phyloP scores from a whole-genome alignment of 139 green algal genomes.

The Chlorella vulgaris region DNA sequence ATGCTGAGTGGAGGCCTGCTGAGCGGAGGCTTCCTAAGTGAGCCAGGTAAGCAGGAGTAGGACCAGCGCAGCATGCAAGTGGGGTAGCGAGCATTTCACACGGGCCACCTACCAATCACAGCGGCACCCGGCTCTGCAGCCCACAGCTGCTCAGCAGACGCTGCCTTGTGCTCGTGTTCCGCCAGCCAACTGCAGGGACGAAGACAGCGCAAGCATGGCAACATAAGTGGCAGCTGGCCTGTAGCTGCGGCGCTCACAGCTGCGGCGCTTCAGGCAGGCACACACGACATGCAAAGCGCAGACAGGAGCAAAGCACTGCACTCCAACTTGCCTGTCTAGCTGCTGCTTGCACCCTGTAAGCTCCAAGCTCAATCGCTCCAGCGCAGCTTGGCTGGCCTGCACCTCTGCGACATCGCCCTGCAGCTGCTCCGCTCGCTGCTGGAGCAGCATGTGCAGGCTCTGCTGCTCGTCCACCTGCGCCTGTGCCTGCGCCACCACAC shows the following conservation, averaged over 20 bases:
- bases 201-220: neutral
- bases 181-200: conserved; percentile 63
- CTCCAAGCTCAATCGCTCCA: conserved; percentile 70
- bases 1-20: neutral
- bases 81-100: too few species aligned
- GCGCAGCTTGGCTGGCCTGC: conserved; percentile 64
- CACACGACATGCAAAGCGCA: too few species aligned
- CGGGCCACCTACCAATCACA: conserved; percentile 38
- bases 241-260: too few species aligned
- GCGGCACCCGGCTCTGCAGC: conserved; percentile 37
- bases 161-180: conserved; percentile 65
- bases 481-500: conserved; percentile 32
- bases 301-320: too few species aligned
- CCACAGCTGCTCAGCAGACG: neutral
- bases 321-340: conserved; percentile 40
- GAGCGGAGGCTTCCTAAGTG: too few species aligned
- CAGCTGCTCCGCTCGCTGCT: conserved; percentile 47
- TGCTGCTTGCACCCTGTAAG: conserved; percentile 55
- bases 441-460: conserved; percentile 57
- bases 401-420: conserved; percentile 38
- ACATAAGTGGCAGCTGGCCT: too few species aligned
- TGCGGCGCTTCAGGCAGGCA: too few species aligned
- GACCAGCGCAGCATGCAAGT: too few species aligned
- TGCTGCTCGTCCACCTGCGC: conserved; percentile 56
- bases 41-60: too few species aligned